phyloP scores from a whole-genome alignment of 805 yeast species.

The Pichia nanzhaoensis region DNA sequence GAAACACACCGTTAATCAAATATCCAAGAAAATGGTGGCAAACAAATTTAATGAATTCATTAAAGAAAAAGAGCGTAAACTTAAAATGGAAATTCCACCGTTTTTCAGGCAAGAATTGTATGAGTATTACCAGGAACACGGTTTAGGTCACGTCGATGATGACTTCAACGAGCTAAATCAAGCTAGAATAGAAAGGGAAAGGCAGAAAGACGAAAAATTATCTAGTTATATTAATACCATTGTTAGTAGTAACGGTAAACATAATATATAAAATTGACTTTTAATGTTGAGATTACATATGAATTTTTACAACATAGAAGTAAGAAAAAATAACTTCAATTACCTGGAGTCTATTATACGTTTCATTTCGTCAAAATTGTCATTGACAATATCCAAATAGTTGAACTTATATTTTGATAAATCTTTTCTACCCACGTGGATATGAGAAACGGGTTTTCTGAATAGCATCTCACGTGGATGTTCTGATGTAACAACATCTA shows the following conservation, averaged over 20 bases:
- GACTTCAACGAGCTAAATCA: constrained; percentile 22
- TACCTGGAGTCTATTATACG: not conserved
- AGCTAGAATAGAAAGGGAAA: constrained; percentile 18
- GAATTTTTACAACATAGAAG: not conserved
- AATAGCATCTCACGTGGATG: constrained; percentile 31
- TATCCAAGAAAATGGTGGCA: constrained; percentile 21
- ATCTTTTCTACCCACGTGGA: constrained; percentile 6
- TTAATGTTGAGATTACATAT: not conserved
- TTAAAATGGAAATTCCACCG: constrained; percentile 26
- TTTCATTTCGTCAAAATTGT: constrained; percentile 19
- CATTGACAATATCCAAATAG: constrained; percentile 24
- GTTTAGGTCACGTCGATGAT: constrained; percentile 19
- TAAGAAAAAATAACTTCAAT: not conserved
- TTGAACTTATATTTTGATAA: constrained; percentile 16
- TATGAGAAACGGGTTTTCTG: constrained; percentile 22
- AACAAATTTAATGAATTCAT: constrained; percentile 24
- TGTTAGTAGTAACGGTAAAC: not conserved
- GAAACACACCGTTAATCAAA: constrained; percentile 36
- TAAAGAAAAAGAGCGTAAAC: constrained; percentile 23
- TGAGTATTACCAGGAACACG: constrained; percentile 20
- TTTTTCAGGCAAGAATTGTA: constrained; percentile 24
- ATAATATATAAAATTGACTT: not conserved
- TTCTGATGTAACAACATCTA: constrained; percentile 28
- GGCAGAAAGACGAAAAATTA: constrained; percentile 11
- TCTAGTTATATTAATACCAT: constrained; percentile 3